A percentile compares a stretch with the other conserved stretches of the same genome.
These are phyloP conservation scores for Sporothrix brasiliensis DNA, from an alignment of 2,329 filamentous ascomycete species.

Conservation along the genomic window DNA sequence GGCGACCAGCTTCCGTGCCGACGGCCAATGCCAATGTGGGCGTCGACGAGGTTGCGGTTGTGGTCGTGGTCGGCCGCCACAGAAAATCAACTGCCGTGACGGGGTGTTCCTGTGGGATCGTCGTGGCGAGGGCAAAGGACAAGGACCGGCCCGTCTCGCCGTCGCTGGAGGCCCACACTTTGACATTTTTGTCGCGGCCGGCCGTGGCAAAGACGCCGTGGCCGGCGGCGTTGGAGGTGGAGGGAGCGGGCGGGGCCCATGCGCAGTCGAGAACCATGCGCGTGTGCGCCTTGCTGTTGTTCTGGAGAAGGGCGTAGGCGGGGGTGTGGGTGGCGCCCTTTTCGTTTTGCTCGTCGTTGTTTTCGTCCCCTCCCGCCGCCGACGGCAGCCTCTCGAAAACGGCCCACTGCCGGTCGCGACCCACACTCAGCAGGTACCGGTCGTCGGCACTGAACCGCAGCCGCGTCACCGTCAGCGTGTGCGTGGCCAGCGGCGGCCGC, in stretches of 20 bases:
- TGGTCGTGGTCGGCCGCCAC: conserved; percentile 39
- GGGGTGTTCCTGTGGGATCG: conserved; percentile 59
- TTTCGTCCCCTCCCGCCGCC: not conserved
- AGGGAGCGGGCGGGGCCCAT: conserved; percentile 62
- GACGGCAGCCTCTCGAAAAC: conserved; percentile 64
- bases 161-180: conserved; percentile 61
- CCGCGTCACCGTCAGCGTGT: conserved; percentile 82
- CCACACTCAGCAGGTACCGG: conserved; percentile 78
- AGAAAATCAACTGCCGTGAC: conserved; percentile 74
- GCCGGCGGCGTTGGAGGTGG: conserved; percentile 46
- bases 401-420: conserved; percentile 88
- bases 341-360: no score
- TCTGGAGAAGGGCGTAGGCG: conserved; percentile 60
- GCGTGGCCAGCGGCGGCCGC: conserved; percentile 77
- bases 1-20: conserved; percentile 59
- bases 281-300: conserved; percentile 82
- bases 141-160: conserved; percentile 47
- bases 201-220: conserved; percentile 74
- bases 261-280: conserved; percentile 89
- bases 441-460: conserved; percentile 73
- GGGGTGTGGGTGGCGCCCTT: not conserved
- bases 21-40: conserved; percentile 53
- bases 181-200: conserved; percentile 83
- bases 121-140: conserved; percentile 56
- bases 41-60: conserved; percentile 39